phyloP scores from a whole-genome alignment of 345 rosid species.

The Populus simonii region DNA sequence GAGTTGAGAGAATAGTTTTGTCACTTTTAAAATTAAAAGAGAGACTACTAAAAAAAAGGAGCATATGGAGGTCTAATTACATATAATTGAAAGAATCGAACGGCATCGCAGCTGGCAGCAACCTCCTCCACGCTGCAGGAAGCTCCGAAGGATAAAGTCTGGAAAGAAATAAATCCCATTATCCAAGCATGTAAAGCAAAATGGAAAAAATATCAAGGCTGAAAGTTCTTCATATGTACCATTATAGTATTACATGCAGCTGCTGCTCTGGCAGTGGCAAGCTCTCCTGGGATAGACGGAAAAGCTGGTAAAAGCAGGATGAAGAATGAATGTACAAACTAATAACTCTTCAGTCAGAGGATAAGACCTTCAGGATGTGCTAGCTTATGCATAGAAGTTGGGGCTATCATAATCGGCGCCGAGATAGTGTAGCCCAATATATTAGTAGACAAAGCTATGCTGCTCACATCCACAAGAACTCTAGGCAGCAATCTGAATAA shows the following conservation, averaged over 20 bases:
- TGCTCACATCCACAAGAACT: constrained; percentile 69
- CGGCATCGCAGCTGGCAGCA: constrained; percentile 74
- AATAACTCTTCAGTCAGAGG: background rate
- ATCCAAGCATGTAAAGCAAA: constrained; percentile 4
- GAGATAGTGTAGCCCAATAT: constrained; percentile 59
- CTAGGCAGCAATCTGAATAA: constrained; percentile 68
- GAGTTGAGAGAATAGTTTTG: background rate
- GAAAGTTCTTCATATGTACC: constrained; percentile 36
- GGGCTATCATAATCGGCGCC: constrained; percentile 72
- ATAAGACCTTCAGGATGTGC: constrained; percentile 78
- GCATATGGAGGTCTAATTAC: constrained; percentile 26
- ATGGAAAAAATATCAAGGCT: background rate
- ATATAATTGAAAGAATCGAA: constrained; percentile 74
- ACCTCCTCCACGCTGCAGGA: constrained; percentile 73
- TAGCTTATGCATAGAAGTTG: constrained; percentile 65
- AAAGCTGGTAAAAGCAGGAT: constrained; percentile 13
- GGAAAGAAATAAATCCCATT: constrained; percentile 1
- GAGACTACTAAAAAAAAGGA: background rate
- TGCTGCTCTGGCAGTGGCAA: constrained; percentile 86
- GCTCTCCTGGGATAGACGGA: constrained; percentile 55
- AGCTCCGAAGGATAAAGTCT: constrained; percentile 66
- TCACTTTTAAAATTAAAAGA: background rate
- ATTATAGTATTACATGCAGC: constrained; percentile 75
- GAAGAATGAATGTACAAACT: background rate
- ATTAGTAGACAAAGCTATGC: constrained; percentile 45